These are phyloP conservation scores for Kurtzmaniella fragi DNA, from an alignment of 805 yeast species.

Conservation along the genomic window DNA sequence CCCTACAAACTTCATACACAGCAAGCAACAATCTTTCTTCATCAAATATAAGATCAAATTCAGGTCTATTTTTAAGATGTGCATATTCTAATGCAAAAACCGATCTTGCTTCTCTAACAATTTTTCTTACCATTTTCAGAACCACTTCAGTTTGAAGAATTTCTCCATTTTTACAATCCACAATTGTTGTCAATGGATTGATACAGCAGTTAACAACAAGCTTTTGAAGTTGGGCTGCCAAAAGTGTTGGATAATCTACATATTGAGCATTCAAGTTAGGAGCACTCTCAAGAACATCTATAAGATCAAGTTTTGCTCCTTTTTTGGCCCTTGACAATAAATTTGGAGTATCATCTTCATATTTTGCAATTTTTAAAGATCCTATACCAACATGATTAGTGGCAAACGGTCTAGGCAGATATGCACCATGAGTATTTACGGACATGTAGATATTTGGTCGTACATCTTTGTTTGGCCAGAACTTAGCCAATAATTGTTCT, in stretches of 20 bases:
- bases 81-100: conserved; percentile 33
- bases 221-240: conserved; percentile 64
- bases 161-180: conserved; percentile 77
- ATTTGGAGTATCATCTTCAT: conserved; percentile 19
- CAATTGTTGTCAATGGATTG: conserved; percentile 75
- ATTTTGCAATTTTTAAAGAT: conserved; percentile 49
- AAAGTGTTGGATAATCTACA: conserved; percentile 37
- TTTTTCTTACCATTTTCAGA: conserved; percentile 26
- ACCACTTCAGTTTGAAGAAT: conserved; percentile 40
- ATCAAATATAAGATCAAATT: conserved; percentile 24
- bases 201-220: conserved; percentile 77
- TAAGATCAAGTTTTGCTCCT: no score
- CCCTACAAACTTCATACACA: conserved; percentile 24
- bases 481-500: conserved; percentile 42
- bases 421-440: conserved; percentile 81
- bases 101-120: conserved; percentile 43
- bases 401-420: conserved; percentile 31
- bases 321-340: no score
- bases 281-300: no score
- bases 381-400: conserved; percentile 70
- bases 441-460: conserved; percentile 69
- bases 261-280: conserved; percentile 18
- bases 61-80: conserved; percentile 20
- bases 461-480: conserved; percentile 45
- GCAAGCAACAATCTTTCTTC: conserved; percentile 28